Conservation (phyloP, 441 rosid species). For the Pelargonium citronellum region DNA sequence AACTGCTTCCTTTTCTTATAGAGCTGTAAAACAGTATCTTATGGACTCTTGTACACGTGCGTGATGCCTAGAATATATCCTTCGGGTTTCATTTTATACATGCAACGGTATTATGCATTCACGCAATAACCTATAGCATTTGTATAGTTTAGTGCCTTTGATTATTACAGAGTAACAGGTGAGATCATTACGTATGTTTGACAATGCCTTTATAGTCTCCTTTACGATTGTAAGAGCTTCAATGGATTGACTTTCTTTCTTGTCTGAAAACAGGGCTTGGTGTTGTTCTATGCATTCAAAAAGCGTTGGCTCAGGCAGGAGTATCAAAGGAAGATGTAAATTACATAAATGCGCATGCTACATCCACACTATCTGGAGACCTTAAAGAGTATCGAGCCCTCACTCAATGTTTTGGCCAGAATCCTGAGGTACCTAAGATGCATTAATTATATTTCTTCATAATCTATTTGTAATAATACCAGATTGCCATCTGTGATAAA, state of each 20-base stretch:
- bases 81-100: not conserved
- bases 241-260: not conserved
- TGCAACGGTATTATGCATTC: not conserved
- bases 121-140: not conserved
- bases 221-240: not conserved
- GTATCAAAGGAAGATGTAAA: constrained; percentile 70
- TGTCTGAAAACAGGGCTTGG: constrained; percentile 53
- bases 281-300: constrained; percentile 73
- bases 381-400: constrained; percentile 79
- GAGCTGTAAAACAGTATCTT: not conserved
- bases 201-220: not conserved
- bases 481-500: constrained; percentile 19
- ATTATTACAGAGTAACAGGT: not conserved
- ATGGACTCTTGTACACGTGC: not conserved
- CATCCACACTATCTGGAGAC: constrained; percentile 89
- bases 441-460: constrained; percentile 10
- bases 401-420: constrained; percentile 71
- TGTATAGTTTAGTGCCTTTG: not conserved
- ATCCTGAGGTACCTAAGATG: constrained; percentile 49
- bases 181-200: not conserved
- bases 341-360: constrained; percentile 94
- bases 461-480: constrained; percentile 1
- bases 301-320: constrained; percentile 71
- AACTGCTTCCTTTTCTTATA: not conserved
- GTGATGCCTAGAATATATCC: not conserved